Evolutionary conservation across 768 basidiomycete genomes (phyloP), one percentile per base, ranked within the genome.

Genomic region (Boletus sensibilis): DNA sequence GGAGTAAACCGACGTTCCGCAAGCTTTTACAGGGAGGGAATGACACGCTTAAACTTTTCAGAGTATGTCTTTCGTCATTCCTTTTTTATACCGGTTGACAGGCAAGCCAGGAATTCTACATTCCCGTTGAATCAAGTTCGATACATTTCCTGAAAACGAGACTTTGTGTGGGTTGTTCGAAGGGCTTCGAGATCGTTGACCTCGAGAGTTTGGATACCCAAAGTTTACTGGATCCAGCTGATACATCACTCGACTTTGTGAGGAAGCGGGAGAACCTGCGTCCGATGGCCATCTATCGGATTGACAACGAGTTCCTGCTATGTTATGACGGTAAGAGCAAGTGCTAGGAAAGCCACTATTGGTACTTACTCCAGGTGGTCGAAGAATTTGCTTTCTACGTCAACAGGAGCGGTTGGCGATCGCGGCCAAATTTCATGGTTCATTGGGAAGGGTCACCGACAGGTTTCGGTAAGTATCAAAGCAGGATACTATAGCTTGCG

Each of bases 301-400:
- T 98, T 52, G 92, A 94, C 62, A 95, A 93, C 63, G 96, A 98
- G 68, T 98, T 99, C 74, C 74, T 99, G 49, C 76, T 99, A 35
- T 99, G 97, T 70, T 99, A 98, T 74, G 97, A 98, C 71, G 94
- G 96, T 95, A 58, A 68, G 84, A 77, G 14, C 38, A 55, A 57
- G 45, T 27, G 27, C 39, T 49, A 35, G 31, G 27, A 52, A 43
- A 42, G 20, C 34, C 10, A 37, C 23, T 34, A 37, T 51, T 29
- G 48, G 62, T 31, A 50, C 51, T 59, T 52, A 56, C 56, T n/a
- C 43, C 27, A 13, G 48, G 20, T 11, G 43, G 10, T 52, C 49
- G 37, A 52, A 97, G 97, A 98, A 75, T 99, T 98, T 70, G 97
- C 97, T 0, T 98, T 99, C 70, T 98, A 98, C 72, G 94, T 99